Evolutionary conservation across 352 stramenopile genomes (phyloP), one percentile per base, ranked within the genome.

Genomic region (Globisporangium paroecandrum): DNA sequence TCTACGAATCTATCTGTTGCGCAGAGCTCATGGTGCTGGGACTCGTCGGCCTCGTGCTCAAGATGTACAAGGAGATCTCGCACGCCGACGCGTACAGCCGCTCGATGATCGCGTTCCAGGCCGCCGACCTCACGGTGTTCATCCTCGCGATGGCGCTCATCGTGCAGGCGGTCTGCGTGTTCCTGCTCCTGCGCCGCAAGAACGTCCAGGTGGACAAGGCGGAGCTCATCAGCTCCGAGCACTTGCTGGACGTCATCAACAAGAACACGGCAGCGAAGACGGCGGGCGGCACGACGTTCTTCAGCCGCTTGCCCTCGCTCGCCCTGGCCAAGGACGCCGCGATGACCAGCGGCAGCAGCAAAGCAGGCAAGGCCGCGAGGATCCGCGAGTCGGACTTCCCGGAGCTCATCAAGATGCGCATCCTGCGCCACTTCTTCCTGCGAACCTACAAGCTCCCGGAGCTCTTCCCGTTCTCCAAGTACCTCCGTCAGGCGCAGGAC

Each of bases 391-490:
- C 66, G 29, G 58, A 72, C n/a, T 74, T 60, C 38, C 25, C 68
- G 2, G 63, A 76, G 22, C 47, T 74, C 6, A 58, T 85, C 5
- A 46, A 82, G 10, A 68, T 77, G 20, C 74, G 81, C 51, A 41
- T 88, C 4, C 66, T 87, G 56, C 75, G 79, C 10, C 72, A 81
- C 55, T 70, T 85, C 7, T 89, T 89, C 46, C 65, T 89, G 7
- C 63, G 62, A 3, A 70, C 65, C 6, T 83, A 85, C 49, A 73
- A 71, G 4, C 66, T 89, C 0, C 81, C 81, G 0, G 72, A 87
- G 58, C 72, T 89, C 8, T 85, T 85, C 27, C 82, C 85, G 10
- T 93, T 90, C 66, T 79, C 79, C 66, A 93, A 93, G 69, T 93
- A 93, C 67, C 53, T 93, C 8, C 77, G 80, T 56, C 80, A 87